A percentile compares a stretch with the other conserved stretches of the same genome.
Evolutionary conservation across 805 yeast genomes (phyloP).

Genomic region (Myxozyma geophila): DNA sequence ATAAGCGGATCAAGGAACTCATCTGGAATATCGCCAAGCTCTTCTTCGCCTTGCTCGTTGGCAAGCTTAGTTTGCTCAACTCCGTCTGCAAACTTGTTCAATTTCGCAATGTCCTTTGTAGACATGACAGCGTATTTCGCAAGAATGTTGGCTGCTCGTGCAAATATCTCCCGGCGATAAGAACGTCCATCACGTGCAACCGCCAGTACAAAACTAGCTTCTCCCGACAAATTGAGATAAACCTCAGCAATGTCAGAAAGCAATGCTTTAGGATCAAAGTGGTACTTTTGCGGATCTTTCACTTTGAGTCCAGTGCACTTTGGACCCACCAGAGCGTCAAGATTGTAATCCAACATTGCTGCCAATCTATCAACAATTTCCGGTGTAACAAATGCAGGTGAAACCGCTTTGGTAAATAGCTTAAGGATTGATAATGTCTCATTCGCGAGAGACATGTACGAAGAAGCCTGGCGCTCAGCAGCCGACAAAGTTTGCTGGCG

Average conservation of each 20-base stretch:
- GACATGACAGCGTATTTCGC: constrained; percentile 59
- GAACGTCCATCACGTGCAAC: constrained; percentile 94
- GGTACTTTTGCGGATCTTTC: constrained; percentile 76
- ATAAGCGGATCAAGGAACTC: constrained; percentile 96
- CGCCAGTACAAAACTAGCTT: constrained; percentile 71
- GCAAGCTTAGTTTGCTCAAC: constrained; percentile 63
- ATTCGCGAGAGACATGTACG: constrained; percentile 80
- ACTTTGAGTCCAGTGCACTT: constrained; percentile 89
- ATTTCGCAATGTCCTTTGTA: constrained; percentile 55
- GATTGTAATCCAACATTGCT: constrained; percentile 91
- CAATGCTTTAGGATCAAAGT: constrained; percentile 77
- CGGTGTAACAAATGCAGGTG: constrained; percentile 79
- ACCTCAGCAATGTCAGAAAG: constrained; percentile 73
- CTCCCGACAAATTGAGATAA: constrained; percentile 69
- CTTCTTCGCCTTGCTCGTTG: constrained; percentile 56
- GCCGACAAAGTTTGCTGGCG: constrained; percentile 63
- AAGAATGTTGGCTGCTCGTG: constrained; percentile 71
- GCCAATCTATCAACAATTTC: constrained; percentile 95
- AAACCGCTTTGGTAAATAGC: constrained; percentile 83
- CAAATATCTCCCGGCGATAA: constrained; percentile 67
- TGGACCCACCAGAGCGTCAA: constrained; percentile 93
- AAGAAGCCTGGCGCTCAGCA: constrained; percentile 77
- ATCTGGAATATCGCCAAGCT: constrained; percentile 92
- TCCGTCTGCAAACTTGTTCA: constrained; percentile 61
- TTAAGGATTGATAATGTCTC: constrained; percentile 80